Conservation (phyloP, 805 yeast species). For the Zygosaccharomyces siamensis region DNA sequence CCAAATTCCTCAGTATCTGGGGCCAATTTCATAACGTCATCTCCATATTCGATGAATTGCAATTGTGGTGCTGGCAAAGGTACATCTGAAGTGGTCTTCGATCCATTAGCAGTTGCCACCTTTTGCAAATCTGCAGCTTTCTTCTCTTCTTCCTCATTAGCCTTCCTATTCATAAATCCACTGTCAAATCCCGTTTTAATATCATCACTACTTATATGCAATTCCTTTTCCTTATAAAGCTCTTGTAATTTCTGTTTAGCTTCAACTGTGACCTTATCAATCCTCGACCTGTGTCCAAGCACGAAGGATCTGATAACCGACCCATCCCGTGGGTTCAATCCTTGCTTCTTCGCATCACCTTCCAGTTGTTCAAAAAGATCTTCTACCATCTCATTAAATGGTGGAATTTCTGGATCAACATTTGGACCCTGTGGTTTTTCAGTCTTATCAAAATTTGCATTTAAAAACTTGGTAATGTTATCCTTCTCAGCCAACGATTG, state of each 20-base stretch:
- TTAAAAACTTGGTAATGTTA: conserved; percentile 41
- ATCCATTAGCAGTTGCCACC: conserved; percentile 18
- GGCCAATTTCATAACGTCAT: conserved; percentile 50
- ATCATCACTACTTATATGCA: conserved; percentile 84
- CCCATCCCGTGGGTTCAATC: conserved; percentile 41
- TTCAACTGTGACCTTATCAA: conserved; percentile 58
- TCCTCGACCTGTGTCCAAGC: conserved; percentile 60
- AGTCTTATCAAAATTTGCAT: conserved; percentile 48
- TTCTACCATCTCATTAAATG: conserved; percentile 89
- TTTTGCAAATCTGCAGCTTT: conserved; percentile 8
- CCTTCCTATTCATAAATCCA: conserved; percentile 66
- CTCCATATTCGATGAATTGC: conserved; percentile 29
- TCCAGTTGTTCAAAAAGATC: conserved; percentile 77
- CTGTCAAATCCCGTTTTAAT: conserved; percentile 88
- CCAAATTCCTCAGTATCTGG: conserved; percentile 67
- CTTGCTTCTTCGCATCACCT: conserved; percentile 50
- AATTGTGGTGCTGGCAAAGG: conserved; percentile 20
- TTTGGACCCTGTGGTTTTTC: conserved; percentile 50
- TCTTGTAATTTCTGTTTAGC: conserved; percentile 63
- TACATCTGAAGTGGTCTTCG: conserved; percentile 29
- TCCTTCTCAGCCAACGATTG: conserved; percentile 34
- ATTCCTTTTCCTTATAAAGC: conserved; percentile 62
- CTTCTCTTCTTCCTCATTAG: conserved; percentile 20
- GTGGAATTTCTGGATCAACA: conserved; percentile 47
- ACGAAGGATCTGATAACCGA: conserved; percentile 37